Base-by-base conservation (phyloP, 108 stramenopile species). In the Cyclotella baltica region DNA sequence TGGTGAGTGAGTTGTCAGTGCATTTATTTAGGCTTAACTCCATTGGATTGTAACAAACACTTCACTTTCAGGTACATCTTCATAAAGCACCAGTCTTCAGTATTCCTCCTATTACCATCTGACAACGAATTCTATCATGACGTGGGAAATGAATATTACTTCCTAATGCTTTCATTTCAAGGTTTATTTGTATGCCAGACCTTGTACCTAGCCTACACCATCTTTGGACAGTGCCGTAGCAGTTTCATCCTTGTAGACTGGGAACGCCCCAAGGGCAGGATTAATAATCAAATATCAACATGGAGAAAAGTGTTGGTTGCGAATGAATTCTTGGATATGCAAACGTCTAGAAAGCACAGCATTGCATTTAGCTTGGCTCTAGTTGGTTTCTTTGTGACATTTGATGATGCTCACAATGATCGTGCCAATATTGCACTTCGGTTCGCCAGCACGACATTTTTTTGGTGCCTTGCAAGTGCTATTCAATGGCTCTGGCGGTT, bases 231-330 rank as follows among this genome's bases (percentile, higher is more conserved):
- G 73, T 86, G 84, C 47, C 61, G 52, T 20, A 74, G 69, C 23
- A 90, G 88, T 71, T 65, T 95, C 4, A 88, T 93, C 67, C 87
- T 93, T 59, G 56, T 95, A 5, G 94, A 95, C 64, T 93, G 92
- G 92, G 94, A 95, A 64, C 85, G 77, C 51, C 75, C 83, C 31
- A 48, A 55, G 53, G 51, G 59, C 25, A 69, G 70, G 23, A 53
- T 35, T 4, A 64, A 62, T 25, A 65, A 70, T 47, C 62, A 57
- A 33, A 75, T 89, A 19, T 79, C 84, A 33, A 83, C 81, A 16
- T 89, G 89, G 89, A 67, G 89, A 18, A 84, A 72, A 34, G 51
- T 92, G 3, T 53, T 87, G 13, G 85, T 94, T 34, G 95, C 93
- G 4, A 94, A 94, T 62, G 90, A 92, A 67, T 96, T 75, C 75